phyloP scores from a whole-genome alignment of 495 filamentous ascomycete genomes.

The Hypoxylon trugodes region DNA sequence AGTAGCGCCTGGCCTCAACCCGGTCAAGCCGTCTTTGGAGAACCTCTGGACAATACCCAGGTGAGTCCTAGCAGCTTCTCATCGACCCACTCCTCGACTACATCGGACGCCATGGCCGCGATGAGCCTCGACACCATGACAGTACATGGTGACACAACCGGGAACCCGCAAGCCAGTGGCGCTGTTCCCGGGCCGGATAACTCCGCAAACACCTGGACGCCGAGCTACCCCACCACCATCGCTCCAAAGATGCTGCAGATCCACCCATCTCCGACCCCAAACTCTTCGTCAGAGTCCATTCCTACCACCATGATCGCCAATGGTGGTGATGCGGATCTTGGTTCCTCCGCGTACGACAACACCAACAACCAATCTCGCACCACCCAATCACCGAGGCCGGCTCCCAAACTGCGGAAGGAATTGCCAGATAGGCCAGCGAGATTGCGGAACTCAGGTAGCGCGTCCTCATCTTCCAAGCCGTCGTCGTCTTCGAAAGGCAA shows the following conservation, averaged over 20 bases:
- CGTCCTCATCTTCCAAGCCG: slow-evolving; percentile 41
- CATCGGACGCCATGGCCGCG: slow-evolving; percentile 37
- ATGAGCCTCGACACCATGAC: slow-evolving; percentile 35
- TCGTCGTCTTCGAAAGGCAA: slow-evolving; percentile 23
- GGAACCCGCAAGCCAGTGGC: background rate
- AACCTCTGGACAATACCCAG: slow-evolving; percentile 30
- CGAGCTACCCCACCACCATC: slow-evolving; percentile 41
- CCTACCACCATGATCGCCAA: slow-evolving; percentile 36
- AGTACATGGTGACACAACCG: slow-evolving; percentile 5
- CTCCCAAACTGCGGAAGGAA: slow-evolving; percentile 44
- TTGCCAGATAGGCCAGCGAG: slow-evolving; percentile 43
- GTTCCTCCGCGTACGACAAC: slow-evolving; percentile 25
- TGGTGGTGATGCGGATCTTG: slow-evolving; percentile 28
- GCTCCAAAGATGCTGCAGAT: slow-evolving; percentile 51
- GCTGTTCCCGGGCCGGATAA: slow-evolving; percentile 6
- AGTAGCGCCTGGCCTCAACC: too few species aligned
- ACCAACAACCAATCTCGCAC: slow-evolving; percentile 17
- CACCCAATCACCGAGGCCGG: slow-evolving; percentile 10
- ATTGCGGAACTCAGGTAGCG: too few species aligned
- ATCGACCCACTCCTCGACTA: slow-evolving; percentile 34
- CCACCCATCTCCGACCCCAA: slow-evolving; percentile 43
- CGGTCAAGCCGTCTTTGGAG: slow-evolving; percentile 31
- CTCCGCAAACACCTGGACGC: slow-evolving; percentile 23
- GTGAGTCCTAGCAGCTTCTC: slow-evolving; percentile 41
- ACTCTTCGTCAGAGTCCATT: slow-evolving; percentile 48